Conservation (phyloP, 805 yeast genomes). For the Peterozyma xylosa region DNA sequence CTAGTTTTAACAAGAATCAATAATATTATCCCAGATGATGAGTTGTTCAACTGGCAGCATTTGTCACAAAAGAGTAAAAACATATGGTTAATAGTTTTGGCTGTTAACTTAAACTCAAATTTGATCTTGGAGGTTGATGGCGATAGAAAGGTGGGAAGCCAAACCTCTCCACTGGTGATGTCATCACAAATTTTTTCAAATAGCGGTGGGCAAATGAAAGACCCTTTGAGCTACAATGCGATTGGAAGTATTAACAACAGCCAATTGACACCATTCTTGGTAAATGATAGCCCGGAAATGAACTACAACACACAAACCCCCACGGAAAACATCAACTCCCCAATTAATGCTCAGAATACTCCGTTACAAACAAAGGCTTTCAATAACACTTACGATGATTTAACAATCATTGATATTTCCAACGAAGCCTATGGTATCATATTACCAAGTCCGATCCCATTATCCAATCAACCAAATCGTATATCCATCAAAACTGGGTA, state of each 20-base stretch:
- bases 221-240: background rate
- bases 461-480: slow-evolving; percentile 64
- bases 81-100: slow-evolving; percentile 58
- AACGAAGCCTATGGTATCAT: slow-evolving; percentile 50
- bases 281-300: slow-evolving; percentile 10
- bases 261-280: slow-evolving; percentile 6
- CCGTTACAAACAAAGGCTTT: background rate
- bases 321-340: slow-evolving; percentile 4
- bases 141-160: background rate
- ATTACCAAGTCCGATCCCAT: slow-evolving; percentile 53
- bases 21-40: slow-evolving; percentile 77
- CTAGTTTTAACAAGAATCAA: slow-evolving; percentile 63
- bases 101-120: slow-evolving; percentile 57
- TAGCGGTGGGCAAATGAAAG: background rate
- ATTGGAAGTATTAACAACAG: slow-evolving; percentile 5
- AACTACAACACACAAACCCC: slow-evolving; percentile 6
- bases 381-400: slow-evolving; percentile 8
- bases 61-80: slow-evolving; percentile 49
- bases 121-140: slow-evolving; percentile 13
- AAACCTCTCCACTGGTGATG: background rate
- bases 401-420: slow-evolving; percentile 36
- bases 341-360: slow-evolving; percentile 1
- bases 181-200: background rate
- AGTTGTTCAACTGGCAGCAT: slow-evolving; percentile 71
- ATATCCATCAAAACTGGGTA: slow-evolving; percentile 69